These are phyloP conservation scores for Thyridium curvatum DNA, from an alignment of 2,329 filamentous ascomycete species.

Conservation along the genomic window DNA sequence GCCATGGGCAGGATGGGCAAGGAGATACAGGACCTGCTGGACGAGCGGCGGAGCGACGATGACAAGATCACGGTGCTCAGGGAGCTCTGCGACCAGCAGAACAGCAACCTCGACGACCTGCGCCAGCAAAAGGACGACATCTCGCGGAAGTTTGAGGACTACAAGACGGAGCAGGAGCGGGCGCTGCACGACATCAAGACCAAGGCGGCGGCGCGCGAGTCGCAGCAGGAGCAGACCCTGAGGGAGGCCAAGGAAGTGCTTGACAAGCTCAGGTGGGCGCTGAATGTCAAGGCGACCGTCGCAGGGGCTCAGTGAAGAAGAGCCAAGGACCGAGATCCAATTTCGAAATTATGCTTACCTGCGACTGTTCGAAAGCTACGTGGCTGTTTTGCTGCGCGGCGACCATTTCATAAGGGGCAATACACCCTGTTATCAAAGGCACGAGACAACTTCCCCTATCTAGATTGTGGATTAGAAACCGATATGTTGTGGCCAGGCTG, in stretches of 20 bases:
- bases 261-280: slow-evolving; percentile 66
- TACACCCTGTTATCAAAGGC: too few species aligned
- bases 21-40: slow-evolving; percentile 48
- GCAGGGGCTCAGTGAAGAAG: slow-evolving; percentile 41
- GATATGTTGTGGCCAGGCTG: too few species aligned
- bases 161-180: slow-evolving; percentile 59
- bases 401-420: too few species aligned
- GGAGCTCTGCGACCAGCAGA: slow-evolving; percentile 67
- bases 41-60: slow-evolving; percentile 53
- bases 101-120: slow-evolving; percentile 58
- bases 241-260: slow-evolving; percentile 54
- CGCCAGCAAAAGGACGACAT: slow-evolving; percentile 58
- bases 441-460: too few species aligned
- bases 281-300: slow-evolving; percentile 59
- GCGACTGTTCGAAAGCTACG: too few species aligned
- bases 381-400: too few species aligned
- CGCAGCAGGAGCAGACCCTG: slow-evolving; percentile 54
- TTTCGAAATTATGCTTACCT: too few species aligned
- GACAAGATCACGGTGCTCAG: slow-evolving; percentile 57
- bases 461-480: too few species aligned
- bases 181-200: slow-evolving; percentile 53
- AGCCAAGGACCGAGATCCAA: neutral
- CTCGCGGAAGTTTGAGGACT: slow-evolving; percentile 51
- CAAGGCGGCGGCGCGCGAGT: slow-evolving; percentile 50
- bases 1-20: slow-evolving; percentile 40